Evolutionary conservation across 2,329 filamentous ascomycete species (phyloP).

Genomic region (Beauveria pseudobassiana): DNA sequence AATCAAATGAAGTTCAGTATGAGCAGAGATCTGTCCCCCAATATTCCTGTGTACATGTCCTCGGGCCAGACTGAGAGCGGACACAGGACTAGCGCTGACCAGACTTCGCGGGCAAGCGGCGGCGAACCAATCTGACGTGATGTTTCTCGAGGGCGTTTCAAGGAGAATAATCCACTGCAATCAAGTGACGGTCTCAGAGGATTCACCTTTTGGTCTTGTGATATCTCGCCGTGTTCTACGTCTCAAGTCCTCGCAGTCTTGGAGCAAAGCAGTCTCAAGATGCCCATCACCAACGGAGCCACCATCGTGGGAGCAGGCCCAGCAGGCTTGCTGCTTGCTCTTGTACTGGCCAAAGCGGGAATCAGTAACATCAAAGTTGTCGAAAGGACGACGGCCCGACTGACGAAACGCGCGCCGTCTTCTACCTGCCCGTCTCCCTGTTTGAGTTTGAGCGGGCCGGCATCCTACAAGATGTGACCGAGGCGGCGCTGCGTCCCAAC

Average conservation of each 20-base stretch:
- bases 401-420: background rate
- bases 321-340: slow-evolving; percentile 16
- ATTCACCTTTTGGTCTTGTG: no score
- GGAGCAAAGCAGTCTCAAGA: no score
- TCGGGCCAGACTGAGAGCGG: background rate
- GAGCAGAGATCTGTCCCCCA: background rate
- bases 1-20: background rate
- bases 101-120: no score
- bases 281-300: no score
- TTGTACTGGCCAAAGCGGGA: slow-evolving; percentile 17
- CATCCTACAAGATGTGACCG: slow-evolving; percentile 14
- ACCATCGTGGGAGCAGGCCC: slow-evolving; percentile 16
- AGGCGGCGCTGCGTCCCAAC: background rate
- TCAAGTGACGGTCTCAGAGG: no score
- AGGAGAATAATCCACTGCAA: no score
- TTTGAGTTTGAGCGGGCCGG: slow-evolving; percentile 13
- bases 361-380: slow-evolving; percentile 20
- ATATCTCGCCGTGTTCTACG: no score
- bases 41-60: background rate
- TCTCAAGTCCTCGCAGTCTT: no score
- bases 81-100: background rate
- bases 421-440: background rate
- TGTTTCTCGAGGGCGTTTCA: no score
- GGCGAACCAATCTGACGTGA: no score
- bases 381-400: slow-evolving; percentile 13